A percentile compares a stretch with the other conserved stretches of the same genome.
These are phyloP conservation scores for Gymnopus androsaceus DNA, from an alignment of 1,284 basidiomycete species.

Conservation along the genomic window DNA sequence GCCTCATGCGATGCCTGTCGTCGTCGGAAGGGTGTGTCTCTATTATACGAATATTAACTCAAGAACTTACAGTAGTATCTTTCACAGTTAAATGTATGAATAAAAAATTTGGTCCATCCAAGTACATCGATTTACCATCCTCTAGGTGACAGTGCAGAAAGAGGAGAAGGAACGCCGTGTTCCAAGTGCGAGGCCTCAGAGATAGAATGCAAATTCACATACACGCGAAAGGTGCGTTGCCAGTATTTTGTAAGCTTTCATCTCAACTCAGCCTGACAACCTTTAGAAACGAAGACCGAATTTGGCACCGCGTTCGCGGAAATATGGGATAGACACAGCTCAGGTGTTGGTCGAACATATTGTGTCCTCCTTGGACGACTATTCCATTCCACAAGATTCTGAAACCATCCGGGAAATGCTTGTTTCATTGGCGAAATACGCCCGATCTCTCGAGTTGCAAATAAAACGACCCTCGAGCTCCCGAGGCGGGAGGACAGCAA, in stretches of 20 bases:
- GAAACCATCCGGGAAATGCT: slow-evolving; percentile 12
- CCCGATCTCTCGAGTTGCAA: slow-evolving; percentile 6
- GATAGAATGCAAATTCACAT: slow-evolving; percentile 5
- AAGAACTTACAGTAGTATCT: too few relatives aligned
- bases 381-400: slow-evolving; percentile 6
- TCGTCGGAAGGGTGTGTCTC: too few relatives aligned
- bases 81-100: too few relatives aligned
- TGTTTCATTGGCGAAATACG: slow-evolving; percentile 6
- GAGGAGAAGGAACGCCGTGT: not conserved
- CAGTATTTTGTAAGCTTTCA: not conserved
- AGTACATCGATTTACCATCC: too few relatives aligned
- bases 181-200: slow-evolving; percentile 4
- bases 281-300: slow-evolving; percentile 12
- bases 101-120: too few relatives aligned
- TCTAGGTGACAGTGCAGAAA: slow-evolving; percentile 1
- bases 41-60: too few relatives aligned
- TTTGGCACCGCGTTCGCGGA: slow-evolving; percentile 1
- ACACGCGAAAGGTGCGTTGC: slow-evolving; percentile 1
- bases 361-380: slow-evolving; percentile 1
- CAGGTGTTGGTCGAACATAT: slow-evolving; percentile 8
- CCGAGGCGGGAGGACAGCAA: not conserved
- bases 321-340: not conserved
- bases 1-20: too few relatives aligned
- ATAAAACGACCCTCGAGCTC: not conserved
- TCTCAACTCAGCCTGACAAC: not conserved